Conservation (phyloP, 192 early-diverging fungal species). For the Backusella morwellensis region DNA sequence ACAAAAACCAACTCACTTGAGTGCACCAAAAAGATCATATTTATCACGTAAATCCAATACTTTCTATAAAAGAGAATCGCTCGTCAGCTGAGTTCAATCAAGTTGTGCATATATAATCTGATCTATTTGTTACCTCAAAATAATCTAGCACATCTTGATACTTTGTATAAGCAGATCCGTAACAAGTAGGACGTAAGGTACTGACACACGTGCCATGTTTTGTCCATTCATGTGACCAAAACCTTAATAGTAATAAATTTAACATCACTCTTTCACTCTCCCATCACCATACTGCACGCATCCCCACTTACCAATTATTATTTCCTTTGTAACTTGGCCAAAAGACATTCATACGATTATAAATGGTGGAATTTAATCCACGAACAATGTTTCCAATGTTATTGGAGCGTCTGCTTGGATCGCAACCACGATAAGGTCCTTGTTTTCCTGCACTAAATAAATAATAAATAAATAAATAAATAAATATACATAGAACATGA, state of each 20-base stretch:
- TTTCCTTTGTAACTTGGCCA: slow-evolving; percentile 66
- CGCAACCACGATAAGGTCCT: slow-evolving; percentile 55
- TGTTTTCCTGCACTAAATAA: slow-evolving; percentile 36
- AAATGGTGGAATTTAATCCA: slow-evolving; percentile 22
- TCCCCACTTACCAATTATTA: slow-evolving; percentile 53
- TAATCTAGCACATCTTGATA: slow-evolving; percentile 41
- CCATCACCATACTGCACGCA: background rate
- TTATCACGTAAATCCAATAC: slow-evolving; percentile 31
- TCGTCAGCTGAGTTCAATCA: background rate
- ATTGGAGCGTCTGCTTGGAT: slow-evolving; percentile 55
- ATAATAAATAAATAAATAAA: background rate
- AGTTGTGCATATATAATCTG: slow-evolving; percentile 19
- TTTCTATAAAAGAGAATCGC: slow-evolving; percentile 34
- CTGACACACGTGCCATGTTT: slow-evolving; percentile 51
- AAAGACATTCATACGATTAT: slow-evolving; percentile 31
- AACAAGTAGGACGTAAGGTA: slow-evolving; percentile 39
- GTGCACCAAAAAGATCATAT: slow-evolving; percentile 41
- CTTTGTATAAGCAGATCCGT: slow-evolving; percentile 34
- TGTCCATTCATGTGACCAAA: slow-evolving; percentile 53
- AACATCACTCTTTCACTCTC: background rate
- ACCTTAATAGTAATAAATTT: slow-evolving; percentile 12
- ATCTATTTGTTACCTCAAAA: slow-evolving; percentile 22
- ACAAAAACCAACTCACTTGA: slow-evolving; percentile 22
- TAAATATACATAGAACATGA: background rate
- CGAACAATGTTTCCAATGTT: slow-evolving; percentile 53